Percentiles rank a stretch among this genome's conserved stretches.
Conservation (phyloP, 768 basidiomycete species). For the Crepidotus variabilis region DNA sequence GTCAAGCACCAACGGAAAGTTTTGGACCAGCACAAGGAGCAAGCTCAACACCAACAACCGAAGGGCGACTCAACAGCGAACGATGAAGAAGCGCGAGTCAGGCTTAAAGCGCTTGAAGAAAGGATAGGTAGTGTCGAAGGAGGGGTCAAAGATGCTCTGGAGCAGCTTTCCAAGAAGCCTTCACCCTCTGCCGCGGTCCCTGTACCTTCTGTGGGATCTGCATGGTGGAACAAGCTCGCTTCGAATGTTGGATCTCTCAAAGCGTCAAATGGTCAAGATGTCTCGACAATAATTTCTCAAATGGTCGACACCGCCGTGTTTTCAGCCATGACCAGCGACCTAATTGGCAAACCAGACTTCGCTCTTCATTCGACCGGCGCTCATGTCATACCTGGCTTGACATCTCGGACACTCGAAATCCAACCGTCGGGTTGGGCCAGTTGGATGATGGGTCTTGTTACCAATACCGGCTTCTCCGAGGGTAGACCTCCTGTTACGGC, state of each 20-base stretch:
- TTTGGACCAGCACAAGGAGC: constrained; percentile 24
- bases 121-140: constrained; percentile 59
- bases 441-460: constrained; percentile 51
- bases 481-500: constrained; percentile 86
- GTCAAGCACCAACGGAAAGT: constrained; percentile 22
- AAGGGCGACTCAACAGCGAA: constrained; percentile 19
- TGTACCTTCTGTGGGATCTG: constrained; percentile 25
- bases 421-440: constrained; percentile 45
- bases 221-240: constrained; percentile 72
- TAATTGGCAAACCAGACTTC: constrained; percentile 78
- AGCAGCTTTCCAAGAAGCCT: constrained; percentile 49
- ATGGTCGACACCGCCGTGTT: constrained; percentile 77
- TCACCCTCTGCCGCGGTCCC: constrained; percentile 24
- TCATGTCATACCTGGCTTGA: constrained; percentile 71
- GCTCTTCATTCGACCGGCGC: constrained; percentile 84
- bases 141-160: constrained; percentile 68
- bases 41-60: constrained; percentile 12
- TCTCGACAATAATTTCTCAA: constrained; percentile 62
- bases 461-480: constrained; percentile 56
- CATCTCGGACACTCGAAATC: constrained; percentile 45
- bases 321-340: constrained; percentile 66
- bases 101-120: constrained; percentile 57
- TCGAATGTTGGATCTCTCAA: constrained; percentile 58
- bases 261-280: constrained; percentile 69
- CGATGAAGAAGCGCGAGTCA: constrained; percentile 57